Evolutionary conservation across 2,329 filamentous ascomycete genomes (phyloP).

Genomic region (Xylaria sp.): DNA sequence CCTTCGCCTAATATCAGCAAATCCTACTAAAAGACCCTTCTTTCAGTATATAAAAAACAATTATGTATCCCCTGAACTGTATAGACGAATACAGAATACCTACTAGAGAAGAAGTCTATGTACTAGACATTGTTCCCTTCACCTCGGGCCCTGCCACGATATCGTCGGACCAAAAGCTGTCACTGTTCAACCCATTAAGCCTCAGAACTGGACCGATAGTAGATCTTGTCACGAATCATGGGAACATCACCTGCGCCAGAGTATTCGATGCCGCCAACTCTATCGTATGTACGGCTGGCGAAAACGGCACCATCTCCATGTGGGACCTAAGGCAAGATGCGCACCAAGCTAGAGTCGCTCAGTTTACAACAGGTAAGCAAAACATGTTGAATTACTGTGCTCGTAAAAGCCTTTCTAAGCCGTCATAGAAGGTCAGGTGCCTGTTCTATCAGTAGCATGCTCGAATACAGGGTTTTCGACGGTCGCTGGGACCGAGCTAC

Average conservation of each 20-base stretch:
- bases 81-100: slow-evolving; percentile 56
- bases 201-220: slow-evolving; percentile 59
- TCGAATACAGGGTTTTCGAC: slow-evolving; percentile 67
- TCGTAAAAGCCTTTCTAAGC: slow-evolving; percentile 37
- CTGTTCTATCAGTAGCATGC: slow-evolving; percentile 75
- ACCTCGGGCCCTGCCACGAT: slow-evolving; percentile 68
- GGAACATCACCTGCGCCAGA: slow-evolving; percentile 72
- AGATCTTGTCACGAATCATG: slow-evolving; percentile 60
- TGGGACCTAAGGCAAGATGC: slow-evolving; percentile 71
- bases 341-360: slow-evolving; percentile 55
- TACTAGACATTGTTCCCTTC: slow-evolving; percentile 68
- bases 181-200: slow-evolving; percentile 69
- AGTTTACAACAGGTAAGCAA: slow-evolving; percentile 58
- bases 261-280: slow-evolving; percentile 63
- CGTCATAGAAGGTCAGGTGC: slow-evolving; percentile 55
- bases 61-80: slow-evolving; percentile 58
- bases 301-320: slow-evolving; percentile 73
- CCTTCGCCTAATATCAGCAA: neutral
- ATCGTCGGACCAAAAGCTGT: slow-evolving; percentile 76
- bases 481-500: slow-evolving; percentile 78
- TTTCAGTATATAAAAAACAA: slow-evolving; percentile 3
- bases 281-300: slow-evolving; percentile 75
- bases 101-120: slow-evolving; percentile 61
- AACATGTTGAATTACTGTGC: neutral
- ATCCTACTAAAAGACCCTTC: neutral